Conservation (phyloP, 192 early-diverging fungal species). For the Coemansia guatemalensis region DNA sequence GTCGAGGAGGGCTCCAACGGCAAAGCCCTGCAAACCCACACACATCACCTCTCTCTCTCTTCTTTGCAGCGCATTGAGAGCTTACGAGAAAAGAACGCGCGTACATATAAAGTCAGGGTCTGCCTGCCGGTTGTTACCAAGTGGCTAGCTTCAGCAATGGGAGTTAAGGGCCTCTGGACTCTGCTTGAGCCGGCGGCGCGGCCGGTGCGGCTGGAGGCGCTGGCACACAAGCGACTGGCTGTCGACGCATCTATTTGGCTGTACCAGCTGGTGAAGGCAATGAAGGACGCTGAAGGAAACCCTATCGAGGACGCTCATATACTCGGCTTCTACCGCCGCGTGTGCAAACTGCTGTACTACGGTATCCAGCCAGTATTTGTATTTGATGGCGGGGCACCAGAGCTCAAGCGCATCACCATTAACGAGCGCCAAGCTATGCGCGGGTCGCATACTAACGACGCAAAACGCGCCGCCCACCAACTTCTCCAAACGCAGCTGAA, state of each 20-base stretch:
- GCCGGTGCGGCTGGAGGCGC: conserved; percentile 75
- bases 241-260: conserved; percentile 98
- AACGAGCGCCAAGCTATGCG: conserved; percentile 34
- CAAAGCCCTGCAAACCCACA: no score
- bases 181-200: conserved; percentile 77
- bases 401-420: conserved; percentile 70
- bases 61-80: no score
- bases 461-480: conserved; percentile 78
- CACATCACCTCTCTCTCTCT: no score
- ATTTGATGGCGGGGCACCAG: conserved; percentile 91
- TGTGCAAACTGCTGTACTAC: conserved; percentile 91
- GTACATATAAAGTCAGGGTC: no score
- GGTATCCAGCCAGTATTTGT: conserved; percentile 95
- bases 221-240: conserved; percentile 75
- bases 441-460: conserved; percentile 45
- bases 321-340: conserved; percentile 89
- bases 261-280: conserved; percentile 93
- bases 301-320: conserved; percentile 80
- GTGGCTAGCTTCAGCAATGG: conserved; percentile 61
- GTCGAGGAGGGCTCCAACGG: no score
- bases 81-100: no score
- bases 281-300: conserved; percentile 87
- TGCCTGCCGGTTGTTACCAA: no score
- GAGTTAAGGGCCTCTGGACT: conserved; percentile 92
- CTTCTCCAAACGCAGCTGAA: conserved; percentile 79